A percentile compares a stretch with the other conserved stretches of the same genome.
These are phyloP conservation scores for Ustilago vetiveriae DNA, from an alignment of 1,284 basidiomycete genomes.

Conservation along the genomic window DNA sequence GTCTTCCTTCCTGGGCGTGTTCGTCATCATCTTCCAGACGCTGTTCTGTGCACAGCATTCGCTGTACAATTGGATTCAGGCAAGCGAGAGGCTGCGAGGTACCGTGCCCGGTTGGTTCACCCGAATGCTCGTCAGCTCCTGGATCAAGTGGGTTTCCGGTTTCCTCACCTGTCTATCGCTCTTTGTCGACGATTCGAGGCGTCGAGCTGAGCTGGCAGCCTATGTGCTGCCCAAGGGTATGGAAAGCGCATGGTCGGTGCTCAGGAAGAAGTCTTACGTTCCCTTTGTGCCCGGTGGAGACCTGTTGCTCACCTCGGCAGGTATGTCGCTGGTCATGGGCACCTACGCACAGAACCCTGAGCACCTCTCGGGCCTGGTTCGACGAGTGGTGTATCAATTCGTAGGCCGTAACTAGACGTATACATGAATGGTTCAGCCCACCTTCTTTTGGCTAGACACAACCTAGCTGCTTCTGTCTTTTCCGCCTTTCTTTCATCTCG, in stretches of 20 bases:
- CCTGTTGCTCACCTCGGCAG: conserved; percentile 75
- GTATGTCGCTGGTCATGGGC: conserved; percentile 91
- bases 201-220: conserved; percentile 87
- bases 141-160: conserved; percentile 76
- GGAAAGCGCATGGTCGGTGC: conserved; percentile 77
- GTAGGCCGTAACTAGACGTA: conserved; percentile 55
- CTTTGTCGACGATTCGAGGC: conserved; percentile 84
- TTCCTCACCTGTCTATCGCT: conserved; percentile 80
- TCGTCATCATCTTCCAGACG: conserved; percentile 87
- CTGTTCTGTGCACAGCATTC: conserved; percentile 80
- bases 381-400: conserved; percentile 80
- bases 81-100: conserved; percentile 20
- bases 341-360: conserved; percentile 84
- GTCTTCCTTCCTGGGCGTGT: conserved; percentile 86
- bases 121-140: conserved; percentile 75
- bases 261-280: conserved; percentile 79
- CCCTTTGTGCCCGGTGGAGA: conserved; percentile 75
- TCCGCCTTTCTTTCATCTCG: background rate
- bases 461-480: background rate
- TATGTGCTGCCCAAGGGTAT: conserved; percentile 89
- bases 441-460: too few species aligned
- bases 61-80: conserved; percentile 68
- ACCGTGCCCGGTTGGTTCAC: conserved; percentile 70
- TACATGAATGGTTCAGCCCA: too few species aligned
- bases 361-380: conserved; percentile 84